Conservation (phyloP, 306 rosid genomes). For the Prunus campanulata region DNA sequence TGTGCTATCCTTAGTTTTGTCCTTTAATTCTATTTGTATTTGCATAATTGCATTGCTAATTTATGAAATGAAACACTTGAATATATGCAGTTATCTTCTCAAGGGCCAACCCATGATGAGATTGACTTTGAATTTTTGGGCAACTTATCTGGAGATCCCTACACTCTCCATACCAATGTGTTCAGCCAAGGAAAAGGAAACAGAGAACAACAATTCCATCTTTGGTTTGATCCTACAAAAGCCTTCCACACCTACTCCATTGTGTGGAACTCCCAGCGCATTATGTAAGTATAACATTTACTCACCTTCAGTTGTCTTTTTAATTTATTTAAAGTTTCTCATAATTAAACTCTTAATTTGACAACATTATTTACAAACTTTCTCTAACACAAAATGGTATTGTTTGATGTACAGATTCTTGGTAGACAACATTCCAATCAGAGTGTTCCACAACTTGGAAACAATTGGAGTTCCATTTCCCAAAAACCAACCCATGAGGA, state of each 20-base stretch:
- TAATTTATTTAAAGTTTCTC: too few species aligned
- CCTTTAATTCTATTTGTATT: not conserved
- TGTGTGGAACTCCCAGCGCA: constrained; percentile 38
- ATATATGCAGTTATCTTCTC: constrained; percentile 61
- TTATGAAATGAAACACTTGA: not conserved
- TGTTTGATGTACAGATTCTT: constrained; percentile 13
- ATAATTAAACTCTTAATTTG: too few species aligned
- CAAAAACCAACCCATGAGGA: constrained; percentile 41
- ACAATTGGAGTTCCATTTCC: constrained; percentile 39
- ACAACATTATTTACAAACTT: too few species aligned
- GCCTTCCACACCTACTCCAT: constrained; percentile 51
- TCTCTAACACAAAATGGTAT: not conserved
- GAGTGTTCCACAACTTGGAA: constrained; percentile 45
- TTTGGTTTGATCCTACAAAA: constrained; percentile 53
- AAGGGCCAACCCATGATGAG: constrained; percentile 46
- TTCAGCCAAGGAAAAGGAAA: constrained; percentile 42
- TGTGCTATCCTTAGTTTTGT: too few species aligned
- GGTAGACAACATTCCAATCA: constrained; percentile 43
- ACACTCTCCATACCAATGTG: constrained; percentile 47
- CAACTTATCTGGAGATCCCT: constrained; percentile 40
- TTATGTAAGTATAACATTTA: constrained; percentile 31
- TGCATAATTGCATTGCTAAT: not conserved
- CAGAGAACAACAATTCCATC: constrained; percentile 42
- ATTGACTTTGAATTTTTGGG: constrained; percentile 53
- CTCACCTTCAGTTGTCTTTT: too few species aligned